phyloP scores from a whole-genome alignment of 345 rosid genomes.

The Syzygium aqueum region DNA sequence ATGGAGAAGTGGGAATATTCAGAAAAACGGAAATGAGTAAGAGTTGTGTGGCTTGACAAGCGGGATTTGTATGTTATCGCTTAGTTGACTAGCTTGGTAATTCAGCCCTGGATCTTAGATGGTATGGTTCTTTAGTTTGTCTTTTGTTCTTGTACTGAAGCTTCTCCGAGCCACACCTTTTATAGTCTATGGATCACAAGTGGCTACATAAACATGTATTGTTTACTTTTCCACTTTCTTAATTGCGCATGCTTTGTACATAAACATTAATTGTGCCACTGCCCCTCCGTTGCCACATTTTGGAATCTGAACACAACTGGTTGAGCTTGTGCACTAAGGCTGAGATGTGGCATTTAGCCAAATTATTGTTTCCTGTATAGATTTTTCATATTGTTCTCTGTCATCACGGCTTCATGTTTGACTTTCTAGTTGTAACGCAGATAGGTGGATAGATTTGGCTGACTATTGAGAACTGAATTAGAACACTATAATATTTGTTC shows the following conservation, averaged over 20 bases:
- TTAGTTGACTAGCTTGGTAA: neutral
- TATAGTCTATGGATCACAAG: neutral
- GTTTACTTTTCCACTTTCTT: neutral
- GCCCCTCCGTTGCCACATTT: neutral
- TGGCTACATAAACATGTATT: neutral
- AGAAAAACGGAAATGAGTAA: conserved; percentile 24
- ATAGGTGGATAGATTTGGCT: neutral
- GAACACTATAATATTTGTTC: neutral
- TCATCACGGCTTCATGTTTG: neutral
- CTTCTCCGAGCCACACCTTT: neutral
- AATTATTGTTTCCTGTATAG: neutral
- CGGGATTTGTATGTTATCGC: neutral
- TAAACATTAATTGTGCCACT: neutral
- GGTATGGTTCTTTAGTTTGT: neutral
- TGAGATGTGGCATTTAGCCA: neutral
- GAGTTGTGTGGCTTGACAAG: neutral
- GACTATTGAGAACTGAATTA: neutral
- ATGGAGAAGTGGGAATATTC: conserved; percentile 46
- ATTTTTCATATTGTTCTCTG: neutral
- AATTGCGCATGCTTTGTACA: neutral
- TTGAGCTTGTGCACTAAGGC: neutral
- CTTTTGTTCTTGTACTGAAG: neutral
- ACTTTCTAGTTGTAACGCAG: neutral
- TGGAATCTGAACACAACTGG: neutral
- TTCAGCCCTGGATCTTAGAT: neutral